Conservation (phyloP, 2,329 filamentous ascomycete genomes). For the Didymella pomorum region DNA sequence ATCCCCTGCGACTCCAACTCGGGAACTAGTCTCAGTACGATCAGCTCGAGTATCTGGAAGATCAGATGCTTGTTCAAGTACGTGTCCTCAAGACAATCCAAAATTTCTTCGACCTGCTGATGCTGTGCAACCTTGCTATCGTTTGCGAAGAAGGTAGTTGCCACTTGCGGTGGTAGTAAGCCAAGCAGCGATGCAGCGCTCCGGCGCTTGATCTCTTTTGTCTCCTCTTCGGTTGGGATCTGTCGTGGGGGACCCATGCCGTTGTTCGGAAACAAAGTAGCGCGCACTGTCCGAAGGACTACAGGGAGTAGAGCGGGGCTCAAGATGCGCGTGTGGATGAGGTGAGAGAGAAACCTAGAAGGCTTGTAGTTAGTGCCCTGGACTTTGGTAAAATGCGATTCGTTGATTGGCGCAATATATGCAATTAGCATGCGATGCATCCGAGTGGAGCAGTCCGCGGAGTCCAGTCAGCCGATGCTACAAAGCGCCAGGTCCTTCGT, state of each 20-base stretch:
- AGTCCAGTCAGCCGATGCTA: constrained; percentile 35
- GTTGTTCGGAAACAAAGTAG: constrained; percentile 87
- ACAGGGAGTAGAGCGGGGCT: constrained; percentile 55
- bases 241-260: constrained; percentile 70
- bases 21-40: constrained; percentile 83
- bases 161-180: constrained; percentile 57
- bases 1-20: constrained; percentile 79
- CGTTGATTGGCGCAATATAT: constrained; percentile 38
- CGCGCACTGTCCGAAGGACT: constrained; percentile 73
- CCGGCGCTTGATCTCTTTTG: constrained; percentile 69
- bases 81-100: constrained; percentile 78
- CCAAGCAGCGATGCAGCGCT: constrained; percentile 68
- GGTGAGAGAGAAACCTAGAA: constrained; percentile 57
- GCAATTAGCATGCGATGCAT: constrained; percentile 25
- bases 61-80: constrained; percentile 95
- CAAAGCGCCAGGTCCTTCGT: constrained; percentile 1
- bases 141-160: constrained; percentile 42
- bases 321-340: constrained; percentile 53
- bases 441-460: constrained; percentile 31
- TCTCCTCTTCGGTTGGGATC: constrained; percentile 65
- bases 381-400: constrained; percentile 24
- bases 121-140: constrained; percentile 62
- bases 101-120: constrained; percentile 65
- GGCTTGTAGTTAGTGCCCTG: constrained; percentile 37
- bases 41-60: constrained; percentile 80